Conservation (phyloP, 305 asterid species). For the Coffea humblotiana region DNA sequence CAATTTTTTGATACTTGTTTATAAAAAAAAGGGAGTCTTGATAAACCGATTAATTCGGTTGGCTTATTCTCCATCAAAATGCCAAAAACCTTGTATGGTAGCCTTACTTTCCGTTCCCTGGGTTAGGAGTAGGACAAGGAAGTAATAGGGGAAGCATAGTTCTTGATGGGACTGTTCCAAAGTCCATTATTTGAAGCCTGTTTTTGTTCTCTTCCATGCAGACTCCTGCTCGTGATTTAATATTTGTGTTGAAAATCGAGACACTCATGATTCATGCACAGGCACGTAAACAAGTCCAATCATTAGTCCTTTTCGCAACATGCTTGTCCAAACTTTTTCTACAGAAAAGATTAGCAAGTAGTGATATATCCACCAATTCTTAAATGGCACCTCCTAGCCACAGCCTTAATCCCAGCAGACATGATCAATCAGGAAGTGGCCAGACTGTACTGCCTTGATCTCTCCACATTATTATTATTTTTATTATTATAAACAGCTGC, state of each 20-base stretch:
- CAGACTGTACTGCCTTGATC: not conserved
- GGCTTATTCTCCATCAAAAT: not conserved
- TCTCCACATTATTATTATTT: not conserved
- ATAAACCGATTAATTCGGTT: not conserved
- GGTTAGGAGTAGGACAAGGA: no score
- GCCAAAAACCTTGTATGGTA: no score
- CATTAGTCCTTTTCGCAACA: not conserved
- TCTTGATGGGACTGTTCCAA: not conserved
- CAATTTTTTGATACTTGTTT: no score
- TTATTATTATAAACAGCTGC: not conserved
- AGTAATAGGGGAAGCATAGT: not conserved
- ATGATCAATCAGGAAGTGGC: slow-evolving; percentile 5
- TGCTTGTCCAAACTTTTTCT: not conserved
- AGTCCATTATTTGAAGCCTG: not conserved
- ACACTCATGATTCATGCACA: not conserved
- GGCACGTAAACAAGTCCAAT: not conserved
- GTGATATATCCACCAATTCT: not conserved
- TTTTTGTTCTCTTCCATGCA: slow-evolving; percentile 6
- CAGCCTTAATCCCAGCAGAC: not conserved
- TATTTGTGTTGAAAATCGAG: not conserved
- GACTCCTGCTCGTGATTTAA: not conserved
- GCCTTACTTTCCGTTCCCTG: no score
- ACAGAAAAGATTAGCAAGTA: not conserved
- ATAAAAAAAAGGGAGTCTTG: no score
- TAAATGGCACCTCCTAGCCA: not conserved